Evolutionary conservation across 2,329 filamentous ascomycete species (phyloP).

Genomic region (Emergomyces pasteurianus): DNA sequence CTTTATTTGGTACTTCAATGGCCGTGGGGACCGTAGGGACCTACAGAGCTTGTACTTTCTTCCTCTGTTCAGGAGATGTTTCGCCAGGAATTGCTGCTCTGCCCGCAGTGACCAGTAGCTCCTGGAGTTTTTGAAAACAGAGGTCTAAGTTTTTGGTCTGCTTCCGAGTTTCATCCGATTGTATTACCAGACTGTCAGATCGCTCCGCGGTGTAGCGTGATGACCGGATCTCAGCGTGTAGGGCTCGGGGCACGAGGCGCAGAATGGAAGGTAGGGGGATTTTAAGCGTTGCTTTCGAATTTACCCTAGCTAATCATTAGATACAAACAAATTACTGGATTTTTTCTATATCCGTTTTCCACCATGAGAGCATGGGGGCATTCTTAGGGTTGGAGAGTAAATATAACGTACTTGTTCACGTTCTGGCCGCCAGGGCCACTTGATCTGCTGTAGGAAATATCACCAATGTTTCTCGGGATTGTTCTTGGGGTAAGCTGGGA

Average conservation of each 20-base stretch:
- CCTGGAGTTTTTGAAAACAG: slow-evolving; percentile 47
- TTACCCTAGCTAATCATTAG: slow-evolving; percentile 38
- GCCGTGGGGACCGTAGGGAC: slow-evolving; percentile 11
- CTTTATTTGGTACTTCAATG: background rate
- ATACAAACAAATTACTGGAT: background rate
- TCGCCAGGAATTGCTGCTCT: slow-evolving; percentile 45
- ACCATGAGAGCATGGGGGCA: background rate
- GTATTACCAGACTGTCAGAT: slow-evolving; percentile 46
- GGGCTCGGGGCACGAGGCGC: slow-evolving; percentile 40
- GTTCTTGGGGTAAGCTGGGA: slow-evolving; percentile 40
- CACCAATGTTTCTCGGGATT: slow-evolving; percentile 45
- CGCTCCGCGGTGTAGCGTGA: slow-evolving; percentile 46
- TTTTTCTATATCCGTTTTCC: background rate
- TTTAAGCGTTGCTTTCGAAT: slow-evolving; percentile 54
- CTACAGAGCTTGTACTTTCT: slow-evolving; percentile 44
- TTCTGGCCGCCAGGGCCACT: slow-evolving; percentile 56
- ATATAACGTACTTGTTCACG: slow-evolving; percentile 50
- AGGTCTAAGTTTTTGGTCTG: slow-evolving; percentile 47
- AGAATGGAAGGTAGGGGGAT: slow-evolving; percentile 42
- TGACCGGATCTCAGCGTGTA: slow-evolving; percentile 40
- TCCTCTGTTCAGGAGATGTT: slow-evolving; percentile 44
- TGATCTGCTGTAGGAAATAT: slow-evolving; percentile 51
- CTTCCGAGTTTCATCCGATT: slow-evolving; percentile 52
- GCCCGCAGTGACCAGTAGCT: slow-evolving; percentile 42
- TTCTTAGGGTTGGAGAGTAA: background rate